Percentiles rank a stretch among this genome's conserved stretches.
Conservation (phyloP, 1,284 basidiomycete species). For the Hortiboletus rubellus region DNA sequence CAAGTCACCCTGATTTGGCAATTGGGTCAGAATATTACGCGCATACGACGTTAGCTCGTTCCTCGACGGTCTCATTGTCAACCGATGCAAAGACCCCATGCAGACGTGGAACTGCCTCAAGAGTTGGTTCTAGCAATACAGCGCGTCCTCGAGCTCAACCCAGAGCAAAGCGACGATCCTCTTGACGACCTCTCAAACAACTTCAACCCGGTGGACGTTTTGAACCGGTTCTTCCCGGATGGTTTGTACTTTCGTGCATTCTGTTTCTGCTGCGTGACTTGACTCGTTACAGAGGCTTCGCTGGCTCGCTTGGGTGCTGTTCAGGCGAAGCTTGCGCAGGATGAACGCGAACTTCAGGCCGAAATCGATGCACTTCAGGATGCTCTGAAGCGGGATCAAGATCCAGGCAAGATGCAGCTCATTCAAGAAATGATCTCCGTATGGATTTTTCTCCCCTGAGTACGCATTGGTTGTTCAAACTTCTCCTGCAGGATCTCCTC, state of each 20-base stretch:
- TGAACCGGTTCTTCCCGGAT: constrained; percentile 76
- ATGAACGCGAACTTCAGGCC: constrained; percentile 62
- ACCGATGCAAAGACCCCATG: constrained; percentile 25
- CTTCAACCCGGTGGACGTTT: constrained; percentile 57
- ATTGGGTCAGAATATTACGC: too few species aligned
- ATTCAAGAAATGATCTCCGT: constrained; percentile 95
- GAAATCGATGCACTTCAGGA: constrained; percentile 71
- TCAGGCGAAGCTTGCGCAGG: constrained; percentile 58
- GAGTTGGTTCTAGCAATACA: constrained; percentile 70
- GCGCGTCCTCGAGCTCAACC: constrained; percentile 58
- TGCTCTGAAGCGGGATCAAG: constrained; percentile 74
- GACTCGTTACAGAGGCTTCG: constrained; percentile 55
- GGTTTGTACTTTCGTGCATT: constrained; percentile 46
- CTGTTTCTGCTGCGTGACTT: constrained; percentile 1
- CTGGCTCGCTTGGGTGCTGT: constrained; percentile 63
- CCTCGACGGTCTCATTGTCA: not conserved
- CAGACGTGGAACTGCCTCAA: constrained; percentile 54
- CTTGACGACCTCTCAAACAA: constrained; percentile 58
- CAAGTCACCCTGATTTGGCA: constrained; percentile 8
- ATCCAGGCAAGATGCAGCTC: constrained; percentile 80
- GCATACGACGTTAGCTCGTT: not conserved
- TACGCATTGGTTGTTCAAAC: constrained; percentile 4
- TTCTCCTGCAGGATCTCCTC: constrained; percentile 71
- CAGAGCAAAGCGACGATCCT: constrained; percentile 47
- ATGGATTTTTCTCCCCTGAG: constrained; percentile 19